A percentile compares a stretch with the other conserved stretches of the same genome.
Conservation (phyloP, 75 land plant species). For the Ceratopteris richardii region DNA sequence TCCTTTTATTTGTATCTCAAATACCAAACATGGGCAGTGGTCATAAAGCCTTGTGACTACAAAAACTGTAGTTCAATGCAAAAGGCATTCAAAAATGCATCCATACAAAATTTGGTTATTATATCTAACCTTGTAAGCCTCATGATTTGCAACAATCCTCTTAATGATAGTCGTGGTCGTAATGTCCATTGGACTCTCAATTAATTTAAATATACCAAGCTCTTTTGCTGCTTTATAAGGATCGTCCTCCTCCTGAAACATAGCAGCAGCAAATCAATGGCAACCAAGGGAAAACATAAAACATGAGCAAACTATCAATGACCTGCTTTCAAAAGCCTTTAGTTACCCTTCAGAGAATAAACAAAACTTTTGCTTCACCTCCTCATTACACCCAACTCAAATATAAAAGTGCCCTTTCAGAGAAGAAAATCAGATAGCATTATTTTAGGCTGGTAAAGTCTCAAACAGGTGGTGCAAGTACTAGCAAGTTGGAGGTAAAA, state of each 20-base stretch:
- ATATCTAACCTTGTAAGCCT: slow-evolving; percentile 81
- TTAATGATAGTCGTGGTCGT: slow-evolving; percentile 92
- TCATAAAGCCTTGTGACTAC: too few relatives aligned
- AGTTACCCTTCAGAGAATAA: neutral
- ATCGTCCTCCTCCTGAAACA: slow-evolving; percentile 52
- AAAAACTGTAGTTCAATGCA: too few relatives aligned
- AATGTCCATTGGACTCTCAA: slow-evolving; percentile 80
- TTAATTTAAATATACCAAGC: slow-evolving; percentile 55
- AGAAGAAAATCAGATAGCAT: too few relatives aligned
- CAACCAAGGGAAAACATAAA: neutral
- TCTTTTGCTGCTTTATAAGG: slow-evolving; percentile 78
- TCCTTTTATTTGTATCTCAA: too few relatives aligned
- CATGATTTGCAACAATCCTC: slow-evolving; percentile 90
- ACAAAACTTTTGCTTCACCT: neutral
- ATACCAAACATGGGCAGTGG: too few relatives aligned
- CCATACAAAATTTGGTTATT: neutral
- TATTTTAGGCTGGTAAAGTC: too few relatives aligned
- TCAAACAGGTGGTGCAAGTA: too few relatives aligned
- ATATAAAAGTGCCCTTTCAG: too few relatives aligned
- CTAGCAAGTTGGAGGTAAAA: too few relatives aligned
- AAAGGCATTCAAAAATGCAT: neutral
- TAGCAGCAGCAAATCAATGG: neutral
- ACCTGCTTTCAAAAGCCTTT: neutral
- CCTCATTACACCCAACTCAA: too few relatives aligned
- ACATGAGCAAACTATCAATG: neutral